Conservation (phyloP, 306 rosid species). For the Purshia tridentata region DNA sequence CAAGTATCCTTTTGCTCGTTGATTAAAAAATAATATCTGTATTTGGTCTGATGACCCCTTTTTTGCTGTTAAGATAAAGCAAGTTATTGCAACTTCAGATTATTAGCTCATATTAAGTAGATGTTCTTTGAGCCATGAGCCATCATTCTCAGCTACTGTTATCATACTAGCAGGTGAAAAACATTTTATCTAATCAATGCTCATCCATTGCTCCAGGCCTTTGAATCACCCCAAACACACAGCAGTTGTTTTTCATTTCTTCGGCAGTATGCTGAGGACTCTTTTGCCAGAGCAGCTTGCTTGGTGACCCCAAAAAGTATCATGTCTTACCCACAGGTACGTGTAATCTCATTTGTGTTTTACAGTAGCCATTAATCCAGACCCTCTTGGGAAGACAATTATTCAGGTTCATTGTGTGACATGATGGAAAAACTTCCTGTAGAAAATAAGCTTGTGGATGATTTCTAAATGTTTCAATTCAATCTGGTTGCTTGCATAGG, state of each 20-base stretch:
- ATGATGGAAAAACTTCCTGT: not conserved
- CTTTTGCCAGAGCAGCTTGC: constrained; percentile 89
- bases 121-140: not conserved
- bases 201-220: constrained; percentile 63
- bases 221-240: constrained; percentile 92
- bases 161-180: not conserved
- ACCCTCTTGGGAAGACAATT: not conserved
- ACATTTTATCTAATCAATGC: constrained; percentile 9
- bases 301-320: constrained; percentile 78
- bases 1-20: constrained; percentile 7
- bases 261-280: constrained; percentile 93
- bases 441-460: not conserved
- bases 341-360: constrained; percentile 1
- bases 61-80: constrained; percentile 10
- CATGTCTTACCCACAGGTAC: constrained; percentile 97
- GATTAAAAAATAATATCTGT: constrained; percentile 9
- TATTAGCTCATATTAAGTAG: not conserved
- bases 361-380: not conserved
- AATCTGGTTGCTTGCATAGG: constrained; percentile 6
- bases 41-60: constrained; percentile 14
- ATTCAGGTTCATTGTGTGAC: not conserved
- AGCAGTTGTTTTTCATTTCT: constrained; percentile 71
- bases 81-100: not conserved
- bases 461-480: not conserved
- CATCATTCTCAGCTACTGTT: constrained; percentile 14